These are phyloP conservation scores for Fusarium subglutinans DNA, from an alignment of 2,329 filamentous ascomycete genomes.

Conservation along the genomic window DNA sequence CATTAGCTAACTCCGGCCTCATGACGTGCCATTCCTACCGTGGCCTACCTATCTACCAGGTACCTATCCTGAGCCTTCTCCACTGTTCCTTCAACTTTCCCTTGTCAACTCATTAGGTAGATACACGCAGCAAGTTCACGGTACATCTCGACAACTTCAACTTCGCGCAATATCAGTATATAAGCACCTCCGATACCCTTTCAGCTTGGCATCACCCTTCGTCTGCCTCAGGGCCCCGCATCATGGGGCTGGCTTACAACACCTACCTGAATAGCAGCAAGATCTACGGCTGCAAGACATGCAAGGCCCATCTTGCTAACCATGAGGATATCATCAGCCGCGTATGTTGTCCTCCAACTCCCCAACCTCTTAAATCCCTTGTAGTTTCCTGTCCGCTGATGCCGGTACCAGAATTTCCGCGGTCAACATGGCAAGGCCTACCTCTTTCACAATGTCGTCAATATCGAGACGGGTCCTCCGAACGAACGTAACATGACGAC, in stretches of 20 bases:
- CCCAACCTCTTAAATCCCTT: not conserved
- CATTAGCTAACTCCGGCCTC: constrained; percentile 31
- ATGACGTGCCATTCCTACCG: constrained; percentile 34
- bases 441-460: constrained; percentile 94
- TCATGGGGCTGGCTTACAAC: constrained; percentile 91
- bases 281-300: constrained; percentile 93
- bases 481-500: constrained; percentile 98
- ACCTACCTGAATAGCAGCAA: constrained; percentile 86
- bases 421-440: constrained; percentile 98
- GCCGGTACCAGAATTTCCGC: constrained; percentile 81
- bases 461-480: constrained; percentile 84
- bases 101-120: not conserved
- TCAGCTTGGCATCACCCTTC: not conserved
- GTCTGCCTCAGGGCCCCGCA: constrained; percentile 29
- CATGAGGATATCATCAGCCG: constrained; percentile 96
- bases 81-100: constrained; percentile 10
- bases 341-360: constrained; percentile 60
- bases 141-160: not conserved
- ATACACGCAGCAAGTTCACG: not conserved
- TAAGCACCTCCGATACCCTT: not conserved
- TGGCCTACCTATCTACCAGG: not conserved
- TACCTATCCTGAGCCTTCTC: constrained; percentile 1
- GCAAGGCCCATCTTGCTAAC: constrained; percentile 95
- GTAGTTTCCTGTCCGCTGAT: constrained; percentile 3
- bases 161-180: not conserved